Base-by-base conservation (phyloP, 2,329 filamentous ascomycete genomes). In the Diaporthe citri region DNA sequence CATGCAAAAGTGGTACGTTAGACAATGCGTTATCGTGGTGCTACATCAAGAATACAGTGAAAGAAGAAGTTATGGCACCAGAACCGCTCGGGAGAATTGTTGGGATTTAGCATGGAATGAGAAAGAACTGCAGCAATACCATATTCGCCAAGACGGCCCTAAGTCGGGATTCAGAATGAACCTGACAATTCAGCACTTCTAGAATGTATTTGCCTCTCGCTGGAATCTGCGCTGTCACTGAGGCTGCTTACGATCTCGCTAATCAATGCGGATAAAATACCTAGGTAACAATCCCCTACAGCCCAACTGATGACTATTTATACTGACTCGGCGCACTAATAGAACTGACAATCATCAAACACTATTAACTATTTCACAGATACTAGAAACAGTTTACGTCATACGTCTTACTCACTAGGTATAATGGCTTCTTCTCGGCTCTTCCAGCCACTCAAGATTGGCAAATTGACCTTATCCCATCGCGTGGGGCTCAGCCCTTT, bases 361-460 rank as follows among this genome's bases (percentile, higher is more conserved):
- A 7, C 39, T 13, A 1, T 2, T 9, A 43, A 15, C n/a, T 28
- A 7, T 4, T 2, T 10, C 3, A 31, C 2, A 34, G 6, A 8
- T 1, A 2, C 2, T 12, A 13, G 13, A 22, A 41, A 6, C 1
- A 20, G 8, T 22, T 62, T 6, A 39, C 10, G 17, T 22, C 22
- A 59, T 39, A 57, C 22, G 2, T 6, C 22, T 39, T 59, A 5
- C 22, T 34, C 10, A 15, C 5, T 39, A 39, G 7, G 13, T 25
- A 39, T 10, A 13, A 59, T 59, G 59, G 15, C 34, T 59, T 31
- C 59, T 12, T 64, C 39, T 12, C 59, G 59, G 28, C 59, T 64
- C 17, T 71, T 71, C 52, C 20, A 71, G 52, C 69, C 69, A n/a
- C 41, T 71, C n/a, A 62, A 57, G 52, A 71, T 71, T 41, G 69